phyloP scores from a whole-genome alignment of 106 monocot species.

The Dioscorea dumetorum region DNA sequence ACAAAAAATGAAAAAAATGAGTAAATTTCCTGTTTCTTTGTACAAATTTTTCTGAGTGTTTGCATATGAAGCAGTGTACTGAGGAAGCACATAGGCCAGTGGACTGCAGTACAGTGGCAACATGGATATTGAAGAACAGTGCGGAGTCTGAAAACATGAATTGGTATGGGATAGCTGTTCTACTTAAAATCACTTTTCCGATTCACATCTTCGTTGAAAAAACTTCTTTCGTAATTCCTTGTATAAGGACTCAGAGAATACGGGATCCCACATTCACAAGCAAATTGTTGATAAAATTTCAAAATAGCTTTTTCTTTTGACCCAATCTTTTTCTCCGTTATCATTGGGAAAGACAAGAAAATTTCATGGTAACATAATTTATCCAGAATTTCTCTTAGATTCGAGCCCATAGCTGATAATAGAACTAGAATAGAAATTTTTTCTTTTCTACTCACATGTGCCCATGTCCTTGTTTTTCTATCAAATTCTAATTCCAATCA shows the following conservation, averaged over 20 bases:
- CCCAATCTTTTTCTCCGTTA: too few species aligned
- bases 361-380: too few species aligned
- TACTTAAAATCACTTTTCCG: background rate
- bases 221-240: background rate
- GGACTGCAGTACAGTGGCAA: slow-evolving; percentile 26
- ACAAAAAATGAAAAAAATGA: too few species aligned
- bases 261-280: background rate
- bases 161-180: slow-evolving; percentile 4
- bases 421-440: too few species aligned
- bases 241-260: background rate
- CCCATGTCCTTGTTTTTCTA: too few species aligned
- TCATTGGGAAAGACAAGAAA: too few species aligned
- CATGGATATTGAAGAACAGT: slow-evolving; percentile 29
- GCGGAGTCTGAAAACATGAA: slow-evolving; percentile 40
- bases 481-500: too few species aligned
- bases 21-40: background rate
- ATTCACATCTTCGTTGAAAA: background rate
- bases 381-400: too few species aligned
- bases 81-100: slow-evolving; percentile 36
- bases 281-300: background rate
- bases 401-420: too few species aligned
- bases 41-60: background rate
- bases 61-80: slow-evolving; percentile 8
- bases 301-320: too few species aligned
- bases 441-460: too few species aligned